phyloP scores from a whole-genome alignment of 2,329 filamentous ascomycete genomes.

The Curvularia sp. region DNA sequence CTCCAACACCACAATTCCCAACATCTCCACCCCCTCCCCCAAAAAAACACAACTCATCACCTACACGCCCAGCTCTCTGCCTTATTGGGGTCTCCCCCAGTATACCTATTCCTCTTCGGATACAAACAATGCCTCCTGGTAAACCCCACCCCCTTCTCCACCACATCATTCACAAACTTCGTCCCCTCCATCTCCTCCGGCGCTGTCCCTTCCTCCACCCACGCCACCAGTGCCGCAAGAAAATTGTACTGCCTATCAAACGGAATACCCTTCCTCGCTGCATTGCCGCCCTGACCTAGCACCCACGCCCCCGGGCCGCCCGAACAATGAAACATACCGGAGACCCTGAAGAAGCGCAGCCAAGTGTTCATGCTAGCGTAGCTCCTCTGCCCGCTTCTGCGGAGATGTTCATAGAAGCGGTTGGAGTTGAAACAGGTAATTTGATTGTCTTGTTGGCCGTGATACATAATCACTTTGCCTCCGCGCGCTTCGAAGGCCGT shows the following conservation, averaged over 20 bases:
- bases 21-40: background rate
- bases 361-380: slow-evolving; percentile 38
- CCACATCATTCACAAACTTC: slow-evolving; percentile 49
- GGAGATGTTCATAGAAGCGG: slow-evolving; percentile 56
- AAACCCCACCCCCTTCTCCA: slow-evolving; percentile 51
- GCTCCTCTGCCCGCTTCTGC: slow-evolving; percentile 1
- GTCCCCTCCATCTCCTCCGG: slow-evolving; percentile 47
- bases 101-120: slow-evolving; percentile 13
- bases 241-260: slow-evolving; percentile 29
- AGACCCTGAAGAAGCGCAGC: slow-evolving; percentile 59
- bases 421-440: slow-evolving; percentile 54
- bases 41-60: background rate
- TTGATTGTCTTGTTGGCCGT: slow-evolving; percentile 55
- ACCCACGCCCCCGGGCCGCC: slow-evolving; percentile 55
- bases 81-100: slow-evolving; percentile 30
- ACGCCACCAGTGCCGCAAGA: slow-evolving; percentile 54
- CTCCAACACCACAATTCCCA: background rate
- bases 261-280: slow-evolving; percentile 24
- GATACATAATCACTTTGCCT: slow-evolving; percentile 55
- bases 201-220: slow-evolving; percentile 51
- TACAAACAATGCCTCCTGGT: slow-evolving; percentile 57
- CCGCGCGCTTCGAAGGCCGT: slow-evolving; percentile 43
- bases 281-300: slow-evolving; percentile 36
- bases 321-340: slow-evolving; percentile 61
- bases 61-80: slow-evolving; percentile 32